Conservation (phyloP, 2,329 filamentous ascomycete genomes). For the Didymella glomerata region DNA sequence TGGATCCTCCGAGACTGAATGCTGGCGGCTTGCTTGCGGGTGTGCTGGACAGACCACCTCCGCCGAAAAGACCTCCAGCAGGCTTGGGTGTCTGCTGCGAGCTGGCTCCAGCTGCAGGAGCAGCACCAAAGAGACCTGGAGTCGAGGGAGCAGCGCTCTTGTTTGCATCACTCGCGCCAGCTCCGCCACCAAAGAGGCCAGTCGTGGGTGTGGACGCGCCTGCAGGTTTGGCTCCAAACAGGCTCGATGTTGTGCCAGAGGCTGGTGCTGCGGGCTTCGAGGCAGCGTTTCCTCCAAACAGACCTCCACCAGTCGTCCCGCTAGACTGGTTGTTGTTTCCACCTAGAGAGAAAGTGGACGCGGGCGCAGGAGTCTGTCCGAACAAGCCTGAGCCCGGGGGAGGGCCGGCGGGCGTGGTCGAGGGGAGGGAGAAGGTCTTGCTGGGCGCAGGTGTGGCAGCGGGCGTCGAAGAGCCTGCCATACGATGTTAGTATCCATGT, state of each 20-base stretch:
- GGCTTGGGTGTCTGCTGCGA: slow-evolving; percentile 46
- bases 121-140: slow-evolving; percentile 31
- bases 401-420: slow-evolving; percentile 51
- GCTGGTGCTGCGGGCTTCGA: slow-evolving; percentile 41
- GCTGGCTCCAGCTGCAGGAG: slow-evolving; percentile 41
- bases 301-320: slow-evolving; percentile 16
- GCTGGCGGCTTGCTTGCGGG: slow-evolving; percentile 41
- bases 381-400: slow-evolving; percentile 47
- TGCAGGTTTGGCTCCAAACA: slow-evolving; percentile 42
- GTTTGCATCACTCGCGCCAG: slow-evolving; percentile 43
- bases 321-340: slow-evolving; percentile 29
- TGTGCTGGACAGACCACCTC: slow-evolving; percentile 41
- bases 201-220: slow-evolving; percentile 33
- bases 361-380: slow-evolving; percentile 33
- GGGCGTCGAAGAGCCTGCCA: slow-evolving; percentile 33
- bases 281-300: slow-evolving; percentile 27
- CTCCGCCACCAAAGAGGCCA: slow-evolving; percentile 34
- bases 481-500: neutral
- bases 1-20: slow-evolving; percentile 38
- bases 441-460: slow-evolving; percentile 47
- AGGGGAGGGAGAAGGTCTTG: slow-evolving; percentile 50
- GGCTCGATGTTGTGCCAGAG: slow-evolving; percentile 33
- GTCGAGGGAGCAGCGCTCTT: slow-evolving; percentile 40
- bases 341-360: slow-evolving; percentile 43
- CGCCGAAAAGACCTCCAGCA: slow-evolving; percentile 36